Conservation (phyloP, 1,284 basidiomycete genomes). For the Papiliotrema terrestris region DNA sequence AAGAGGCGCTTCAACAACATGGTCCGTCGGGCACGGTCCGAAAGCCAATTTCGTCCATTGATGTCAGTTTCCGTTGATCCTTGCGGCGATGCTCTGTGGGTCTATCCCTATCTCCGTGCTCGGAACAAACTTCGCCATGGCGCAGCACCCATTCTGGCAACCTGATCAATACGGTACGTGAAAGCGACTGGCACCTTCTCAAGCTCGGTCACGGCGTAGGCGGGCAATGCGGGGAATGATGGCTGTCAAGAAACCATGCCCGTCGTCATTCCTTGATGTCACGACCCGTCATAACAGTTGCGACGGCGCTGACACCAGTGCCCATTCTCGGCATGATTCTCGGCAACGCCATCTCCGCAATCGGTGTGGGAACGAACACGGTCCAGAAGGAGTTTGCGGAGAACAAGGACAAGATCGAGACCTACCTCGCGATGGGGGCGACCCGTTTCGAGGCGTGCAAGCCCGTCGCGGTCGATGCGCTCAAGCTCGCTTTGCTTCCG, state of each 20-base stretch:
- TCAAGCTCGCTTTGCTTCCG: conserved; percentile 72
- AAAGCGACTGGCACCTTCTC: neutral
- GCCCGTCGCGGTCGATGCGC: conserved; percentile 69
- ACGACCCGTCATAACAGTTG: too few relatives aligned
- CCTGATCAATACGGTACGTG: conserved; percentile 71
- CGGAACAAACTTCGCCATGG: conserved; percentile 73
- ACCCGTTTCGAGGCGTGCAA: conserved; percentile 71
- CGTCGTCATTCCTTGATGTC: too few relatives aligned
- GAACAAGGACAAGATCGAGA: conserved; percentile 76
- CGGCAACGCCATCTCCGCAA: conserved; percentile 69
- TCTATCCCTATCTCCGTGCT: conserved; percentile 76
- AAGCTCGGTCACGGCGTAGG: too few relatives aligned
- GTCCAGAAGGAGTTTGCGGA: conserved; percentile 53
- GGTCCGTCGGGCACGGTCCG: conserved; percentile 52
- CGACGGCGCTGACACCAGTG: conserved; percentile 52
- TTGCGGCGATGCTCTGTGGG: conserved; percentile 65
- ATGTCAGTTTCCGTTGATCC: conserved; percentile 63
- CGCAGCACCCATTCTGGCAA: conserved; percentile 69
- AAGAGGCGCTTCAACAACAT: conserved; percentile 69
- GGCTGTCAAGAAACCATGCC: too few relatives aligned
- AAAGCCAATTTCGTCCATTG: neutral
- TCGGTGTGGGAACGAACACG: conserved; percentile 62
- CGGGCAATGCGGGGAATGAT: too few relatives aligned
- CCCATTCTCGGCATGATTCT: conserved; percentile 85
- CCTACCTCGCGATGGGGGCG: conserved; percentile 76